Evolutionary conservation across 257 asterid species (phyloP).

Genomic region (Primulina huaijiensis): DNA sequence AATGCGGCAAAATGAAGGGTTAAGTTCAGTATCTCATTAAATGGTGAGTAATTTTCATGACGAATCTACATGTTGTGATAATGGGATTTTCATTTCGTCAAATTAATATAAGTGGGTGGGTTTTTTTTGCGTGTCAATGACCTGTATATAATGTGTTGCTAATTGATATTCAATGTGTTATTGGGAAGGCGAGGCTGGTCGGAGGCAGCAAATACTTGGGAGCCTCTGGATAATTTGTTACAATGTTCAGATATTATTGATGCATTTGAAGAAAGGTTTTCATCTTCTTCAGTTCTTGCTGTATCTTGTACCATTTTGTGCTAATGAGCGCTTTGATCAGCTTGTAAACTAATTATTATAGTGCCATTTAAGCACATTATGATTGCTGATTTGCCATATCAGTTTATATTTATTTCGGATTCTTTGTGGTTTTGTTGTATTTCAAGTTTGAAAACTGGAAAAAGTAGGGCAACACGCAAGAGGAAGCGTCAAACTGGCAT

Average conservation of each 20-base stretch:
- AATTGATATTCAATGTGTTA: conserved; percentile 26
- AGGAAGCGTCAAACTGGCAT: conserved; percentile 60
- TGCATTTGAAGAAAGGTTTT: conserved; percentile 77
- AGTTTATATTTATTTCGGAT: conserved; percentile 23
- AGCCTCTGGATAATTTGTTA: conserved; percentile 67
- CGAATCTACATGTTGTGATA: neutral
- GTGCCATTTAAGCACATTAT: conserved; percentile 12
- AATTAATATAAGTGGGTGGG: conserved; percentile 2
- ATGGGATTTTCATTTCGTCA: neutral
- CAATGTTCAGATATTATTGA: conserved; percentile 68
- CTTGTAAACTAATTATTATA: conserved; percentile 19
- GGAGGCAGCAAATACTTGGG: conserved; percentile 90
- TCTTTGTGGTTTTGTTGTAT: conserved; percentile 25
- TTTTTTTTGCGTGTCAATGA: neutral
- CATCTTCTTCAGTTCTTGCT: conserved; percentile 19
- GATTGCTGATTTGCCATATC: conserved; percentile 21
- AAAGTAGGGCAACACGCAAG: conserved; percentile 54
- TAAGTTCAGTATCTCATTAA: conserved; percentile 78
- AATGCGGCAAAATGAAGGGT: conserved; percentile 62
- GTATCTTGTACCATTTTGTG: conserved; percentile 16
- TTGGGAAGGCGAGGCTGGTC: conserved; percentile 90
- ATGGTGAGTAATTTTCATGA: conserved; percentile 49
- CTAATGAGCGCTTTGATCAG: neutral
- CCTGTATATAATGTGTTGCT: conserved; percentile 17
- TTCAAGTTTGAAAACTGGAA: conserved; percentile 55